phyloP scores from a whole-genome alignment of 257 asterid species.

The Datura wrightii region DNA sequence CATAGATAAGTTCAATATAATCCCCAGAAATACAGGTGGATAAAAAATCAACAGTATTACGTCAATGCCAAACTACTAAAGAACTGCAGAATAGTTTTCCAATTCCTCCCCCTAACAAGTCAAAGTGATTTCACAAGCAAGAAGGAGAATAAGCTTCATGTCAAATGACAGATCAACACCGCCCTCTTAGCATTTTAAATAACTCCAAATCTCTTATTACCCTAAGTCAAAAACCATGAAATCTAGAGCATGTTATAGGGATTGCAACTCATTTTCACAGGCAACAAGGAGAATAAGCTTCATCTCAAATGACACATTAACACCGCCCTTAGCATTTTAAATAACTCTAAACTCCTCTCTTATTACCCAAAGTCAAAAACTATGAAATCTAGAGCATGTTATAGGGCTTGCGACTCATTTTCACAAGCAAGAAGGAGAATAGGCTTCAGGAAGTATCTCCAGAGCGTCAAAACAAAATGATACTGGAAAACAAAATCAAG shows the following conservation, averaged over 20 bases:
- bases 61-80: not conserved
- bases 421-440: not conserved
- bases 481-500: not conserved
- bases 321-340: not conserved
- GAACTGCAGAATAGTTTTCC: not conserved
- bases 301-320: not conserved
- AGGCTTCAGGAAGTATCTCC: not conserved
- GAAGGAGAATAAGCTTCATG: no score
- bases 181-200: not conserved
- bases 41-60: not conserved
- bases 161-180: not conserved
- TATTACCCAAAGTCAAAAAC: not conserved
- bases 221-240: no score
- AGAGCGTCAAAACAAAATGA: not conserved
- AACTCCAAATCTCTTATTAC: not conserved
- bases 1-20: not conserved
- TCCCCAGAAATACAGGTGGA: not conserved
- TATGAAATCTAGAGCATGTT: not conserved
- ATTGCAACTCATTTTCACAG: no score
- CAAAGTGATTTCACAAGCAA: no score
- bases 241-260: no score
- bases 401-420: not conserved
- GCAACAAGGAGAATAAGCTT: no score
- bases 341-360: not conserved
- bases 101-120: not conserved